Percentiles rank a stretch among this genome's conserved stretches.
Conservation (phyloP, 352 stramenopile species). For the Phytopythium helicoides region DNA sequence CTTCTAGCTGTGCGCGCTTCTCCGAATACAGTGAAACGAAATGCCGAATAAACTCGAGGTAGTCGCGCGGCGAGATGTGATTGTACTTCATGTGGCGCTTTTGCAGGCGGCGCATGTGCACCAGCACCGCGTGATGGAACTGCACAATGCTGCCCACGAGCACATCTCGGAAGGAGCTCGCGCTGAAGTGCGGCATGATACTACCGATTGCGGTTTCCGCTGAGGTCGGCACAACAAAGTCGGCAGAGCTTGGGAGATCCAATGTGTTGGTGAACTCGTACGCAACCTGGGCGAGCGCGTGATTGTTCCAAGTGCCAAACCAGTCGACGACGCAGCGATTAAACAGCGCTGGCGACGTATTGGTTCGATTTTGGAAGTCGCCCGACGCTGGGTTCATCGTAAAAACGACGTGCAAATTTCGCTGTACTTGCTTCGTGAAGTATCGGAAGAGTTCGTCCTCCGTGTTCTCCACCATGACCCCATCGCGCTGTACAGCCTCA, state of each 20-base stretch:
- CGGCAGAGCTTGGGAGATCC: slow-evolving; percentile 91
- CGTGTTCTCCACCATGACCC: slow-evolving; percentile 90
- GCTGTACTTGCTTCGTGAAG: slow-evolving; percentile 98
- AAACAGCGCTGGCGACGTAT: slow-evolving; percentile 99
- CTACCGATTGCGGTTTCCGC: slow-evolving; percentile 49
- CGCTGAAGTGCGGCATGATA: slow-evolving; percentile 70
- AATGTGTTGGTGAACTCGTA: slow-evolving; percentile 97
- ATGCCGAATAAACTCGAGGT: slow-evolving; percentile 91
- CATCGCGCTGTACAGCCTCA: slow-evolving; percentile 92
- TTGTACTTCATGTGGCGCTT: slow-evolving; percentile 89
- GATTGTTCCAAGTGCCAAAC: slow-evolving; percentile 99
- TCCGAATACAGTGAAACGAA: slow-evolving; percentile 91
- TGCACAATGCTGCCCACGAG: slow-evolving; percentile 85
- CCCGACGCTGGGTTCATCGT: slow-evolving; percentile 99
- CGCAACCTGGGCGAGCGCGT: slow-evolving; percentile 98
- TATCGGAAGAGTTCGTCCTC: slow-evolving; percentile 95
- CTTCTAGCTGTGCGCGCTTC: slow-evolving; percentile 90
- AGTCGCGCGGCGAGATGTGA: slow-evolving; percentile 91
- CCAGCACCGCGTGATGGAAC: slow-evolving; percentile 83
- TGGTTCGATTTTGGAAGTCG: slow-evolving; percentile 96
- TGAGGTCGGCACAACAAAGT: slow-evolving; percentile 48
- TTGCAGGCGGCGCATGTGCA: slow-evolving; percentile 83
- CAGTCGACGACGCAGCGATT: slow-evolving; percentile 99
- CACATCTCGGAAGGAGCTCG: slow-evolving; percentile 70
- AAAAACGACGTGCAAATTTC: slow-evolving; percentile 99